Conservation (phyloP, 768 basidiomycete species). For the Rhodotorula kratochvilovae region DNA sequence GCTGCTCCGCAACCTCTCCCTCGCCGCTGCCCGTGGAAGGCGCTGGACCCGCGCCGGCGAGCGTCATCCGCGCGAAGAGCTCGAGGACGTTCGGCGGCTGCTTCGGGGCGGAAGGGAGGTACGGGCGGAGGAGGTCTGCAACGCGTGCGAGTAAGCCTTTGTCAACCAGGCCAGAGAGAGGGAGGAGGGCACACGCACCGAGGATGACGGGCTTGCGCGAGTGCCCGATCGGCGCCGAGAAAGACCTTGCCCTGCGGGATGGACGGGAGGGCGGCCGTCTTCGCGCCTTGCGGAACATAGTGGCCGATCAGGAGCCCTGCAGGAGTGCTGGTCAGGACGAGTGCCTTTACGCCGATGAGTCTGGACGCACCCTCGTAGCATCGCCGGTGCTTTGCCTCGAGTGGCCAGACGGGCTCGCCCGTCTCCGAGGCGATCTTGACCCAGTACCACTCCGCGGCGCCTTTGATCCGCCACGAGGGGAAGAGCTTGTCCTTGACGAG, state of each 20-base stretch:
- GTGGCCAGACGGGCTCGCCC: constrained; percentile 30
- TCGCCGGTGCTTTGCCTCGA: constrained; percentile 10
- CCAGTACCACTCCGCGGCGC: constrained; percentile 32
- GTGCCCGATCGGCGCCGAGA: constrained; percentile 29
- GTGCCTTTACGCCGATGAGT: not conserved
- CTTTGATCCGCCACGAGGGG: constrained; percentile 10
- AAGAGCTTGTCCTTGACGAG: constrained; percentile 34
- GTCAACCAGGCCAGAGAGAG: not conserved
- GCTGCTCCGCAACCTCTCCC: not conserved
- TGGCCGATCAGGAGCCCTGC: constrained; percentile 26
- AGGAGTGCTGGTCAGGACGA: too few relatives aligned
- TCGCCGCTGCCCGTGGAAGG: not conserved
- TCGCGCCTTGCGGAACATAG: constrained; percentile 1
- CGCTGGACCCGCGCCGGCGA: not conserved
- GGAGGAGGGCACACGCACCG: constrained; percentile 3
- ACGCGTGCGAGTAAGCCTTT: too few relatives aligned
- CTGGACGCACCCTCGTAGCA: constrained; percentile 34
- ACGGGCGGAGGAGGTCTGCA: constrained; percentile 19
- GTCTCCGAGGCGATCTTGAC: constrained; percentile 24
- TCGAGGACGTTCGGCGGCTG: constrained; percentile 27
- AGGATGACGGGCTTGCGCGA: constrained; percentile 32
- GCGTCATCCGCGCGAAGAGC: constrained; percentile 30
- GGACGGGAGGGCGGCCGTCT: not conserved
- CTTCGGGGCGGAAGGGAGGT: not conserved
- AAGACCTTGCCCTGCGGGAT: constrained; percentile 21